Evolutionary conservation across 2,329 filamentous ascomycete species (phyloP), one percentile per base, ranked within the genome.

Genomic region (Penicillium palitans): DNA sequence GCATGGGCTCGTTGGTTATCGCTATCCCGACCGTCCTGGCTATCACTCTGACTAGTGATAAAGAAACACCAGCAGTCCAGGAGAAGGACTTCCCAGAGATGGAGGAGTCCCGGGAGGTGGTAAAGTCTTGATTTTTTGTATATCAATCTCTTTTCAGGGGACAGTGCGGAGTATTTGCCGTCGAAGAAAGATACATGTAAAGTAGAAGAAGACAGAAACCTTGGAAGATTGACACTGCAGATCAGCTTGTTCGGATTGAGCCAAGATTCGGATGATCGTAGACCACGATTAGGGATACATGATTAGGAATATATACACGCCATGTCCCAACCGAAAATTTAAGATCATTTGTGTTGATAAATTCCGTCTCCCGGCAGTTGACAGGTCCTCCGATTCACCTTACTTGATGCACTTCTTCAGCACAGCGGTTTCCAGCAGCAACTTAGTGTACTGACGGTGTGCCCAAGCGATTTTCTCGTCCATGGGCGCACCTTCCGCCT

Each of bases 361-460:
- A 45, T 33, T n/a, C 21, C 33, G 12, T 19, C 33, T 27, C 19
- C 13, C 19, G 25, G 40, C 7, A 5, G 29, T 17, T 21, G 10
- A 42, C 6, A 24, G 40, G 6, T 12, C 27, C 7, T 35, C 33
- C 17, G 17, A 12, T 12, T 19, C 21, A 24, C 1, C 21, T 58
- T 50, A 64, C 27, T 31, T 42, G 13, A 66, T 41, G 31, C 63
- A 66, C 12, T 59, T 68, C 59, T 68, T 68, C 47, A 67, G 55
- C 9, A 83, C 63, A 2, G 80, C 82, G 48, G 77, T 83, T 76
- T 85, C 83, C 78, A 84, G 80, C 75, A 75, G 78, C 42, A 85
- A 63, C 72, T 85, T 85, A 19, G 81, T 80, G 67, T 86, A 85
- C 71, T 82, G 75, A 64, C 78, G 73, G 71, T 86, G 83, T 65